Base-by-base conservation (phyloP, 2,329 filamentous ascomycete genomes). In the Sclerotinia spermophila region DNA sequence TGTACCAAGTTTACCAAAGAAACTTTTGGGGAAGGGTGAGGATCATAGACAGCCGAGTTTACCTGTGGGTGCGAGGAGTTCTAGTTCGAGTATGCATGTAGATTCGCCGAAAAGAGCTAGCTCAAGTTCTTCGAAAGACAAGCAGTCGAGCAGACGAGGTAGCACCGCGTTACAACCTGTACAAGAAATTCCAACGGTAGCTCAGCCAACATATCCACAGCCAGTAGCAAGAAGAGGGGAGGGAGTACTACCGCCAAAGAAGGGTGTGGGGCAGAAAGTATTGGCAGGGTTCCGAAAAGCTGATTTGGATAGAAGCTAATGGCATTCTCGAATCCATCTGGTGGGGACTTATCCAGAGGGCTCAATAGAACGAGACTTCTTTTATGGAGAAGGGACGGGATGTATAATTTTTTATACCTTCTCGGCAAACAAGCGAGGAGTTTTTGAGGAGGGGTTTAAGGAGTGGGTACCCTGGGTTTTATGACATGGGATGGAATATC, bases 291-390 rank as follows among this genome's bases (percentile, higher is more conserved):
- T 77, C n/a, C 71, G 76, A 35, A 76, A 73, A 48, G 76, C 76
- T n/a, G 76, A 77, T 71, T n/a, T 77, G 67, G 76, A 77, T 70
- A 72, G 72, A 58, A 76, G 74, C 59, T 77, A 69, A 48, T 24
- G 45, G n/a, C 24, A 2, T 30, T 35, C 15, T 15, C 30, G 10
- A 30, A 15, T 27, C 24, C 5, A 7, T 2, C 5, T 19, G 15
- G 42, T 17, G 5, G 21, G 1, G 2, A n/a, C 1, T 40, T 15
- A 10, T 59, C 3, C 5, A 5, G 7, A 5, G 21, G 6, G 6
- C 17, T n/a, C 33, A 38, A 21, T 38, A 30, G 3, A 27, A 42
- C 6, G 33, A 5, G 45, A 21, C 17, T 8, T 13, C 21, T 35
- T 3, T 24, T 30, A 19, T n/a, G 5, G 11, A 17, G 33, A 40